phyloP scores from a whole-genome alignment of 1,284 basidiomycete species.

The Ustilago esculenta region DNA sequence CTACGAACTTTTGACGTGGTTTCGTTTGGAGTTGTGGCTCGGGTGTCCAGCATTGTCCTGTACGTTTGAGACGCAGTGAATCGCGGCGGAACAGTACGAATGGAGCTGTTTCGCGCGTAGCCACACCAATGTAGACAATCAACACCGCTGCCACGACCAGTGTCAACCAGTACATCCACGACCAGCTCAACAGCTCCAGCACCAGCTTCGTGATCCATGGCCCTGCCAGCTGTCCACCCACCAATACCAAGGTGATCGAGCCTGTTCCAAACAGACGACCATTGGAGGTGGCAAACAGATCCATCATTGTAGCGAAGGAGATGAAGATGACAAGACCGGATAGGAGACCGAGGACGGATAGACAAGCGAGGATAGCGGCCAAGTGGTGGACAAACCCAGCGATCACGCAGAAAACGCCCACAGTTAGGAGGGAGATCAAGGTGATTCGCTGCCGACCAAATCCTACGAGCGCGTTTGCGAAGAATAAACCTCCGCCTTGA shows the following conservation, averaged over 20 bases:
- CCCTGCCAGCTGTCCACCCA: conserved; percentile 34
- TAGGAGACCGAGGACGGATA: conserved; percentile 21
- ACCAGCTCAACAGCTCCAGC: conserved; percentile 25
- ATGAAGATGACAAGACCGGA: conserved; percentile 33
- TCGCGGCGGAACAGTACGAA: conserved; percentile 41
- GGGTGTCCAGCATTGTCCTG: conserved; percentile 37
- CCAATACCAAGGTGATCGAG: conserved; percentile 15
- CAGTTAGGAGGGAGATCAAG: conserved; percentile 20
- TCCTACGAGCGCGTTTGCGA: conserved; percentile 31
- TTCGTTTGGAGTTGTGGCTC: conserved; percentile 29
- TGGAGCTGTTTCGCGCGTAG: conserved; percentile 25
- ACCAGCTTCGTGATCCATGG: conserved; percentile 51
- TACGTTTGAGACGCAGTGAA: conserved; percentile 21
- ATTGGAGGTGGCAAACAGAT: conserved; percentile 36
- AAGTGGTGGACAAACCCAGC: conserved; percentile 37
- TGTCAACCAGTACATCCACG: conserved; percentile 52
- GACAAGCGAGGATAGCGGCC: conserved; percentile 17
- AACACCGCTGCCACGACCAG: conserved; percentile 33
- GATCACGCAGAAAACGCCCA: conserved; percentile 27
- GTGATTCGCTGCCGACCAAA: conserved; percentile 38
- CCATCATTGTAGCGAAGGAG: conserved; percentile 32
- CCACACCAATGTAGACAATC: conserved; percentile 33
- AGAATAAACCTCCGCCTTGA: conserved; percentile 45
- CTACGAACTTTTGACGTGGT: conserved; percentile 14
- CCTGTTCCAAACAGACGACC: conserved; percentile 25